Conservation (phyloP, 768 basidiomycete species). For the Suillus alpinus region DNA sequence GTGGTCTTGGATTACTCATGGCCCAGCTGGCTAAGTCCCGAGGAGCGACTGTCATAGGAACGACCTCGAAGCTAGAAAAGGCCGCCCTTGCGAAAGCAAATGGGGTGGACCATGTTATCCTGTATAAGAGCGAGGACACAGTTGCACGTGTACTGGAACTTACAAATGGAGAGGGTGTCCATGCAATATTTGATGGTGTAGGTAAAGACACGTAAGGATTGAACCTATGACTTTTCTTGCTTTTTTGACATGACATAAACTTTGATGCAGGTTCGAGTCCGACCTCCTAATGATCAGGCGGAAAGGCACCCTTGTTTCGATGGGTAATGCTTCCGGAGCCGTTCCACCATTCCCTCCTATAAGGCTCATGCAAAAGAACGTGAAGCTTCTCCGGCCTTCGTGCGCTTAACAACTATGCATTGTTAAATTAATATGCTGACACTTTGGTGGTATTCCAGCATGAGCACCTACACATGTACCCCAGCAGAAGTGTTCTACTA, state of each 20-base stretch:
- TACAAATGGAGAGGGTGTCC: slow-evolving; percentile 77
- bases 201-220: slow-evolving; percentile 85
- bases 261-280: slow-evolving; percentile 57
- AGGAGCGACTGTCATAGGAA: slow-evolving; percentile 91
- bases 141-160: slow-evolving; percentile 71
- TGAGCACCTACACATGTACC: slow-evolving; percentile 71
- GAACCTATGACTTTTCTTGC: too few relatives aligned
- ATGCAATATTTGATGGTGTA: slow-evolving; percentile 91
- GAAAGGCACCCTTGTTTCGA: slow-evolving; percentile 86
- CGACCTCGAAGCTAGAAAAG: slow-evolving; percentile 83
- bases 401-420: slow-evolving; percentile 30
- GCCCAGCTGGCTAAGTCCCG: slow-evolving; percentile 65
- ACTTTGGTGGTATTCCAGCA: slow-evolving; percentile 37
- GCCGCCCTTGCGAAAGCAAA: slow-evolving; percentile 72
- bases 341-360: slow-evolving; percentile 74
- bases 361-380: slow-evolving; percentile 76
- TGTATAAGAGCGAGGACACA: slow-evolving; percentile 75
- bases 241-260: slow-evolving; percentile 8
- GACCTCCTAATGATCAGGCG: slow-evolving; percentile 79
- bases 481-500: slow-evolving; percentile 72
- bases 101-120: slow-evolving; percentile 85
- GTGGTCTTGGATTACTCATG: slow-evolving; percentile 75
- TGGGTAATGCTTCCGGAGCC: slow-evolving; percentile 90
- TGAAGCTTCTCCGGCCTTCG: slow-evolving; percentile 77
- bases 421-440: background rate